These are phyloP conservation scores for Colletotrichum costaricense DNA, from an alignment of 2,329 filamentous ascomycete genomes.

Conservation along the genomic window DNA sequence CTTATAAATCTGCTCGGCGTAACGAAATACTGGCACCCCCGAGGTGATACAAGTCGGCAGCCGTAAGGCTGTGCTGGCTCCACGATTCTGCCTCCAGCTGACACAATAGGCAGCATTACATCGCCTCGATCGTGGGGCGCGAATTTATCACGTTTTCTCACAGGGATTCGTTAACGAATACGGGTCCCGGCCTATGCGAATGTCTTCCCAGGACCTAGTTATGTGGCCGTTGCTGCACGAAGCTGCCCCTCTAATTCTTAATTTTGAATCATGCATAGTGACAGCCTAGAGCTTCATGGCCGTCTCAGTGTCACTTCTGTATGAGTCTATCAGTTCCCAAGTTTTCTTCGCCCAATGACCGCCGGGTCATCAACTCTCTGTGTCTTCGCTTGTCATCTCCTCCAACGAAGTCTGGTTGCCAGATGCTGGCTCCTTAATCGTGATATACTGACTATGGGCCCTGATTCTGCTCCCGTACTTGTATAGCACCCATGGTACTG, in stretches of 20 bases:
- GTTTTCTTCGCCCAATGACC: not conserved
- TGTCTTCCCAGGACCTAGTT: not conserved
- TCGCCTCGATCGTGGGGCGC: not conserved
- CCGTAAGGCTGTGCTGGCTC: not conserved
- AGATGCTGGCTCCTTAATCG: not conserved
- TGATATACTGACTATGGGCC: not conserved
- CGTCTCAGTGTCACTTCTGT: not conserved
- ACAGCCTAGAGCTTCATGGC: not conserved
- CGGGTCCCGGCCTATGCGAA: too few relatives aligned
- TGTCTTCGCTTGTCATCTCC: not conserved
- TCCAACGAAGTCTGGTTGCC: not conserved
- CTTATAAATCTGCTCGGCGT: not conserved
- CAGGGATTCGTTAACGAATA: not conserved
- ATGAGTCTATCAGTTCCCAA: not conserved
- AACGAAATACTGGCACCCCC: not conserved
- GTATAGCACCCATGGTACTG: not conserved
- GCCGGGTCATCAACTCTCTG: not conserved
- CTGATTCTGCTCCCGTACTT: not conserved
- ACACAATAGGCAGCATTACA: not conserved
- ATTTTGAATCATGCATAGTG: not conserved
- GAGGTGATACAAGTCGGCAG: too few relatives aligned
- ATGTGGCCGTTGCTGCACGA: not conserved
- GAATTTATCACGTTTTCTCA: not conserved
- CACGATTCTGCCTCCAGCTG: not conserved
- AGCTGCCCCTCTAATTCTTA: not conserved